These are phyloP conservation scores for Leavenworthia alabamica DNA, from an alignment of 345 rosid species.

Conservation along the genomic window DNA sequence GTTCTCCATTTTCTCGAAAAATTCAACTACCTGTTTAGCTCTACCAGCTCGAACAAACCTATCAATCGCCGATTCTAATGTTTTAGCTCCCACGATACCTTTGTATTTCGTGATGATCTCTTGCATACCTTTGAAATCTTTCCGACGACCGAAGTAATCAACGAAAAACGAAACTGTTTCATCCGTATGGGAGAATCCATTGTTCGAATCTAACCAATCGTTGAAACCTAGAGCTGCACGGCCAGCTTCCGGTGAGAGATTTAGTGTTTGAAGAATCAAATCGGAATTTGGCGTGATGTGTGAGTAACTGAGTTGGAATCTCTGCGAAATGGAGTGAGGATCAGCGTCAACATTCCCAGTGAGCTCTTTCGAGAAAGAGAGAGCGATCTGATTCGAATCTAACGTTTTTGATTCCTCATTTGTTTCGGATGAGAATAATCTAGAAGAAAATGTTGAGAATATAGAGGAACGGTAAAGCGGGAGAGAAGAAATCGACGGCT, in stretches of 20 bases:
- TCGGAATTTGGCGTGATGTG: slow-evolving; percentile 58
- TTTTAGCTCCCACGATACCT: slow-evolving; percentile 46
- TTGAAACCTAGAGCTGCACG: slow-evolving; percentile 65
- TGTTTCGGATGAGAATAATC: slow-evolving; percentile 36
- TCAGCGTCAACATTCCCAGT: slow-evolving; percentile 39
- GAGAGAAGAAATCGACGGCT: slow-evolving; percentile 13
- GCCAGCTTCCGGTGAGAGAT: slow-evolving; percentile 70
- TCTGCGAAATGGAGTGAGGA: slow-evolving; percentile 44
- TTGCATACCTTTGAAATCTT: slow-evolving; percentile 75
- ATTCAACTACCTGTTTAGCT: slow-evolving; percentile 51
- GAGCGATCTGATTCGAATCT: slow-evolving; percentile 40
- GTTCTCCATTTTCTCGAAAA: slow-evolving; percentile 74
- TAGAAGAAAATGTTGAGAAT: slow-evolving; percentile 21
- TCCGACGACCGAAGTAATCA: slow-evolving; percentile 85
- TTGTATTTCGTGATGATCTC: slow-evolving; percentile 51
- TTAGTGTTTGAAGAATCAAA: slow-evolving; percentile 54
- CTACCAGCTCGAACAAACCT: slow-evolving; percentile 79
- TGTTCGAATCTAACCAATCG: slow-evolving; percentile 50
- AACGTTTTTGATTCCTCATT: slow-evolving; percentile 21
- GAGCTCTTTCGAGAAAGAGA: slow-evolving; percentile 66
- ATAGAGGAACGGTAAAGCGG: neutral
- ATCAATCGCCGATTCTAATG: slow-evolving; percentile 50
- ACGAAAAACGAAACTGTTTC: slow-evolving; percentile 67
- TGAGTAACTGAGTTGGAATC: slow-evolving; percentile 68
- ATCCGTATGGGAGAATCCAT: slow-evolving; percentile 52